Base-by-base conservation (phyloP, 768 basidiomycete genomes). In the Dictyophora rubrovolvata region DNA sequence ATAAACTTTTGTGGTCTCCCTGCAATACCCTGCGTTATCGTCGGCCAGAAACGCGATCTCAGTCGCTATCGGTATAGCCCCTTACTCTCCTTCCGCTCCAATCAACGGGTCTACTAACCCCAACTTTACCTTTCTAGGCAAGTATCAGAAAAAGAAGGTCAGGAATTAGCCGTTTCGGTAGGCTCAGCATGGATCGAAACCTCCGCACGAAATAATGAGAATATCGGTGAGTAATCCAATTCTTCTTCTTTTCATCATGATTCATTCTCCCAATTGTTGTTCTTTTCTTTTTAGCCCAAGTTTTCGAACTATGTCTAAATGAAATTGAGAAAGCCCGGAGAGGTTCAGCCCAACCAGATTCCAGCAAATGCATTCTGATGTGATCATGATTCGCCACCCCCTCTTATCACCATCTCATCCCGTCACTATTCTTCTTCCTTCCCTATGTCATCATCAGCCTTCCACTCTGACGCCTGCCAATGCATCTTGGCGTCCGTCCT, bases 41-140 rank as follows among this genome's bases (percentile, higher is more conserved):
- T 95, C 53, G 94, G 93, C 36, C 86, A 94, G 62, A 97, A 97
- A 78, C 77, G 79, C 49, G 95, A 98, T 76, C 74, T 97, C 63
- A 42, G 16, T 52, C 74, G 79, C 50, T 76, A 78, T 63, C 84
- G 84, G 93, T 92, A 66, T 60, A 82, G 76, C 50, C 59, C 47
- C 52, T n/a, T 35, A 55, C 37, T 37, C 20, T 34, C 47, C 57
- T 42, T 53, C 48, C 48, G 36, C 50, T 35, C 60, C 18, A 59
- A 42, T 68, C 61, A 54, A 57, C 62, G 61, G 17, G 61, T 65
- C 65, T 63, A 65, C 56, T 63, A 57, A 66, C 63, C 47, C 63
- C 63, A 55, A 65, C 68, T 57, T 64, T 63, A 65, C 68, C 64
- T 68, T 72, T 61, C 66, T 64, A 86, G 50, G 16, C 55, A 48